Evolutionary conservation across 75 land plant genomes (phyloP), one percentile per base, ranked within the genome.

Genomic region (Picea sitchensis): DNA sequence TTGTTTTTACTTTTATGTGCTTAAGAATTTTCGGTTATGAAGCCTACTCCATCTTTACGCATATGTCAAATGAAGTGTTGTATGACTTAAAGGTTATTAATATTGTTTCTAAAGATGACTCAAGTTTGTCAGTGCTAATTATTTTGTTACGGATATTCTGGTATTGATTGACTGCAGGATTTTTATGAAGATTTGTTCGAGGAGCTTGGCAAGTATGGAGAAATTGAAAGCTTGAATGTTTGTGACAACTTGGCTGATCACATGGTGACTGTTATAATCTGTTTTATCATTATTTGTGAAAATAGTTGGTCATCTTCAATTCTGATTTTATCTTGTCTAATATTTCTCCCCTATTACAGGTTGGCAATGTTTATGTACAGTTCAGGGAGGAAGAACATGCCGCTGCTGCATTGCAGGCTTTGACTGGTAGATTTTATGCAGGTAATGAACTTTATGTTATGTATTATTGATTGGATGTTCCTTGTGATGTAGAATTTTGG

Each of bases 211-310:
- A 91, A 91, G 83, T 87, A 87, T 84, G 93, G 93, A 1, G 93
- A 87, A 54, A 83, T 91, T 75, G 93, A 90, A 63, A 89, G 86
- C 75, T 81, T 91, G n/a, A 91, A 91, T 75, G 83, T 91, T 34
- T 91, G 93, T 72, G 93, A 91, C 78, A 91, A 91, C 80, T 81
- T 91, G 58, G 92, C 92, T 14, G 92, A 91, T 60, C 92, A 91
- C 63, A 91, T 91, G 92, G 92, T 90, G 31, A 63, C 4, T 20
- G 23, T 12, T 8, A 38, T 41, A 20, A 4, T 20, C 20, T 75
- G 4, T 36, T 65, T 57, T 59, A 3, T 13, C 64, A 5, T 56
- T 14, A 23, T 7, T 26, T 56, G 5, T 56, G 34, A 17, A 15
- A 76, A 57, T 56, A 32, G 65, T 34, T 65, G 4, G 11, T 64